A percentile compares a stretch with the other conserved stretches of the same genome.
Conservation (phyloP, 495 filamentous ascomycete species). For the Trichoderma virens region DNA sequence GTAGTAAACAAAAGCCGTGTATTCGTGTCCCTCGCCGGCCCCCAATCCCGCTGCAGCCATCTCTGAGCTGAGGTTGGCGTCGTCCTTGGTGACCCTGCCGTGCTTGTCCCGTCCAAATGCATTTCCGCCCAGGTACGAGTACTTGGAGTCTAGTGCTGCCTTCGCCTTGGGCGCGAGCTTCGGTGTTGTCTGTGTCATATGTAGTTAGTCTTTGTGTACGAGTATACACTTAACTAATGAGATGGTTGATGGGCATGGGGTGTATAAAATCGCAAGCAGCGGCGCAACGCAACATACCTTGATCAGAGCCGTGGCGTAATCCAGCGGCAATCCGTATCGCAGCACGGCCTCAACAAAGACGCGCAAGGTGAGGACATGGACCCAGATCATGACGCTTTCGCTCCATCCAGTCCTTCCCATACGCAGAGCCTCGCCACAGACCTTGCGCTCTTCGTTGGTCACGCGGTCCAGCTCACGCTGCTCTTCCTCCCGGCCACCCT, state of each 20-base stretch:
- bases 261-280: background rate
- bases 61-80: slow-evolving; percentile 63
- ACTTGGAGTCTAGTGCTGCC: slow-evolving; percentile 68
- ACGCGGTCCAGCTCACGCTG: slow-evolving; percentile 74
- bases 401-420: slow-evolving; percentile 83
- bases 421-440: slow-evolving; percentile 85
- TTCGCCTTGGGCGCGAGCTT: slow-evolving; percentile 81
- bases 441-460: slow-evolving; percentile 69
- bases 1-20: slow-evolving; percentile 95
- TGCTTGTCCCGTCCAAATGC: slow-evolving; percentile 93
- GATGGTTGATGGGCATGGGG: background rate
- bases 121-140: slow-evolving; percentile 90
- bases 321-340: slow-evolving; percentile 82
- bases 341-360: slow-evolving; percentile 97
- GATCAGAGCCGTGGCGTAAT: slow-evolving; percentile 76
- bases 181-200: slow-evolving; percentile 56
- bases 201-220: slow-evolving; percentile 15
- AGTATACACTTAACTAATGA: too few relatives aligned
- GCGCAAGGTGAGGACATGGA: slow-evolving; percentile 80
- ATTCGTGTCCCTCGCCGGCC: slow-evolving; percentile 66
- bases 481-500: slow-evolving; percentile 83
- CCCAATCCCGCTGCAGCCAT: slow-evolving; percentile 62
- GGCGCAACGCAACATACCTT: slow-evolving; percentile 50
- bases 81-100: slow-evolving; percentile 81
- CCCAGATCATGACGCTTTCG: slow-evolving; percentile 90